Evolutionary conservation across 371 early-diverging fungal species (phyloP), one percentile per base, ranked within the genome.

Genomic region (Gilbertella persicaria): DNA sequence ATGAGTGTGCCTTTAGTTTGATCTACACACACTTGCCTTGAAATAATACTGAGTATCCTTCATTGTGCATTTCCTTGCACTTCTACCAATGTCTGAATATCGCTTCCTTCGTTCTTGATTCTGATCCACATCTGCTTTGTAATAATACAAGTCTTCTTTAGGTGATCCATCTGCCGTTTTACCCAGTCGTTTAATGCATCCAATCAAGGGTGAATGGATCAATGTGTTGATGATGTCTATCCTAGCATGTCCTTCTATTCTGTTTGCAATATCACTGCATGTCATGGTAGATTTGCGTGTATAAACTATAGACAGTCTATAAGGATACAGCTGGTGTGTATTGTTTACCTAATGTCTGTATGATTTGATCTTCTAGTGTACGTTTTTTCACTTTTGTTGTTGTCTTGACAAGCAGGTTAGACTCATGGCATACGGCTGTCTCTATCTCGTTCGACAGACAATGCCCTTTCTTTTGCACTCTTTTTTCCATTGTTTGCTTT

Each of bases 31-130:
- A 25, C 46, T 64, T 60, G 60, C 66, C 47, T 54, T 79, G 59
- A 74, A 79, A 55, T 75, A 79, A 35, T 79, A 79, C 61, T 79
- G 80, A 35, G 77, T 72, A 39, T 79, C 80, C 55, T 72, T 74
- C 60, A 79, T 61, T 12, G 78, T 75, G 50, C 80, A 79, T 47
- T 75, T 77, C 33, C 80, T 69, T 19, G 78, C 80, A 43, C 78
- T 72, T 43, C 71, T 75, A 43, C 73, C 72, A 28, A 60, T 40
- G 38, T 69, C 59, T 9, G 69, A 60, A 42, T 63, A 66, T 19
- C 48, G 26, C 13, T 55, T 59, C 26, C 52, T 50, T 48, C 70
- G 40, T 30, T 62, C 66, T 29, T 58, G 44, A 28, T 62, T 53
- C 5, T 60, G 67, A 50, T 79, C 80, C 21, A 55, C 42, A 19